Evolutionary conservation across 306 rosid species (phyloP).

Genomic region (Abrus pulchellus): DNA sequence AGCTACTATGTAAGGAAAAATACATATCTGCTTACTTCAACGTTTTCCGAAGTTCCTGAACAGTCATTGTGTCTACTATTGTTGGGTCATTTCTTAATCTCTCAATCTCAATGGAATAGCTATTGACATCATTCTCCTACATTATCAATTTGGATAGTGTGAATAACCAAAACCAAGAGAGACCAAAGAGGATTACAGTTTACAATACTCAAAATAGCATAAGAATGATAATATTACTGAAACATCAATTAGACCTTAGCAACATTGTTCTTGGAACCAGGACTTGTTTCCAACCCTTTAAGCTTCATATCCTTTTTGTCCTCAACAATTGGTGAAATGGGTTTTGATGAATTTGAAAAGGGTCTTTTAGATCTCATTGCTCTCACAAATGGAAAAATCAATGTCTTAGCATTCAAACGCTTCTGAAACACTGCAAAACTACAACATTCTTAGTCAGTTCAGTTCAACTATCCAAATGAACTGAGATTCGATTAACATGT

Average conservation of each 20-base stretch:
- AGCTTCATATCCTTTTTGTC: conserved; percentile 52
- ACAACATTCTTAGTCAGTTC: conserved; percentile 48
- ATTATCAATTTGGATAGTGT: conserved; percentile 32
- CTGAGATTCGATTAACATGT: conserved; percentile 4
- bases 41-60: conserved; percentile 75
- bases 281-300: conserved; percentile 54
- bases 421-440: conserved; percentile 65
- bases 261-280: conserved; percentile 48
- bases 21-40: conserved; percentile 62
- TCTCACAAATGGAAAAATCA: conserved; percentile 51
- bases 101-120: conserved; percentile 62
- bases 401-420: conserved; percentile 56
- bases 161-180: conserved; percentile 20
- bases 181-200: not conserved
- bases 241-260: conserved; percentile 57
- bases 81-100: conserved; percentile 69
- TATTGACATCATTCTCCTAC: conserved; percentile 60
- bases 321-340: conserved; percentile 43
- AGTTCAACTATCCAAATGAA: conserved; percentile 22
- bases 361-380: conserved; percentile 62
- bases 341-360: conserved; percentile 55
- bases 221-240: not conserved
- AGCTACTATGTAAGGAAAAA: conserved; percentile 7
- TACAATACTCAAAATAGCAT: conserved; percentile 18
- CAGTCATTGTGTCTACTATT: conserved; percentile 74